Evolutionary conservation across 2,329 filamentous ascomycete species (phyloP), one percentile per base, ranked within the genome.

Genomic region (Remersonia thermophila): DNA sequence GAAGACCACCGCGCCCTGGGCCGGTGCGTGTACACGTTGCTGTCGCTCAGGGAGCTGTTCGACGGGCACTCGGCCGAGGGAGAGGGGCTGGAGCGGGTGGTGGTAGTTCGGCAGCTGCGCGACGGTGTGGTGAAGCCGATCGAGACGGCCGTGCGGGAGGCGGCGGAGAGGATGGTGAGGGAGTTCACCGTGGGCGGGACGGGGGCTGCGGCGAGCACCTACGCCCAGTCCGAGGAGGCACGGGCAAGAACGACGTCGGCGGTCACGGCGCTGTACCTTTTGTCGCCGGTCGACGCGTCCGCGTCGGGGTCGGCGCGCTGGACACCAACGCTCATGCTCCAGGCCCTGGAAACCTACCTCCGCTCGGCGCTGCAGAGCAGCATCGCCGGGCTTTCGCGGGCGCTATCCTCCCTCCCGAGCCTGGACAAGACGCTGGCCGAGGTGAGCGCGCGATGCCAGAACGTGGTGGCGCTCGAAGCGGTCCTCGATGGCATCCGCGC

Each of bases 381-480:
- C 27, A 67, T 89, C 6, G 77, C 83, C 10, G 71, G 78, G 0
- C 66, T 98, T 8, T 69, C 81, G 2, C 69, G 86, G 15, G 79
- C 83, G 0, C 67, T 98, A 12, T 77, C 80, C 3, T 82, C 84
- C 39, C 67, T 96, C 2, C 83, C 89, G 0, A 80, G 73, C 0
- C 68, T 96, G 20, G 87, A 96, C 32, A 73, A 84, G 35, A 81
- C 85, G 0, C 67, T 96, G 2, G 66, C 74, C 12, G 91, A 96
- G 50, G 76, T 94, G 15, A 82, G 83, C 6, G 76, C 79, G 4
- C 72, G 83, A 31, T 95, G 89, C 53, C 87, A 94, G 55, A 93
- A 93, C 51, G 75, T 96, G 27, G 77, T 93, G n/a, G 84, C 85
- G 0, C 64, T 96, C 3, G 85, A 94, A 60, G 65, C 77, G 2